These are phyloP conservation scores for Leccinum variabile DNA, from an alignment of 1,284 basidiomycete genomes.

Conservation along the genomic window DNA sequence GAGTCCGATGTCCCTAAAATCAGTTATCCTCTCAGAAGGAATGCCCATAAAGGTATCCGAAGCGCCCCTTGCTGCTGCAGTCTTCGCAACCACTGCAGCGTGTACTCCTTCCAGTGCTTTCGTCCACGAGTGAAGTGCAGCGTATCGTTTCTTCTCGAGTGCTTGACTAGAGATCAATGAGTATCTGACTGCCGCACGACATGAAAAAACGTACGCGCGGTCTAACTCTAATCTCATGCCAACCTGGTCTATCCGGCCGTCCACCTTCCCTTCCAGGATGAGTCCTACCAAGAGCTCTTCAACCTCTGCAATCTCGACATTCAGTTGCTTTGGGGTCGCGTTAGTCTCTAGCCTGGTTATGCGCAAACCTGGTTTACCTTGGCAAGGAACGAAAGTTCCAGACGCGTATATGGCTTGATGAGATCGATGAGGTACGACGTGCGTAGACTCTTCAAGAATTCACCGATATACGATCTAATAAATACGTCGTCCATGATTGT, in stretches of 20 bases:
- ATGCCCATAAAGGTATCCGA: slow-evolving; percentile 32
- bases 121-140: slow-evolving; percentile 81
- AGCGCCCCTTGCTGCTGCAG: slow-evolving; percentile 41
- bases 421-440: slow-evolving; percentile 97
- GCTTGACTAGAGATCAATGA: slow-evolving; percentile 58
- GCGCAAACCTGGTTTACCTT: slow-evolving; percentile 51
- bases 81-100: slow-evolving; percentile 71
- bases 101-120: slow-evolving; percentile 74
- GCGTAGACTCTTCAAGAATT: slow-evolving; percentile 87
- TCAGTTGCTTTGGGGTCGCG: slow-evolving; percentile 73
- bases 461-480: slow-evolving; percentile 92
- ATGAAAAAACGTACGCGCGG: slow-evolving; percentile 62
- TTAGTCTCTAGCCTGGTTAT: background rate
- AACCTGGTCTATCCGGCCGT: slow-evolving; percentile 95
- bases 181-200: background rate
- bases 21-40: slow-evolving; percentile 33
- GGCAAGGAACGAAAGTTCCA: slow-evolving; percentile 89
- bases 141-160: slow-evolving; percentile 81
- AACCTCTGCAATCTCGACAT: slow-evolving; percentile 84
- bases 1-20: slow-evolving; percentile 33
- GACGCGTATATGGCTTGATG: slow-evolving; percentile 93
- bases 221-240: slow-evolving; percentile 90
- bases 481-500: slow-evolving; percentile 96
- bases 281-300: slow-evolving; percentile 92
- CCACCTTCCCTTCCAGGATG: slow-evolving; percentile 93